phyloP scores from a whole-genome alignment of 2,329 filamentous ascomycete species.

The Cephalotrichum gorgonifer region DNA sequence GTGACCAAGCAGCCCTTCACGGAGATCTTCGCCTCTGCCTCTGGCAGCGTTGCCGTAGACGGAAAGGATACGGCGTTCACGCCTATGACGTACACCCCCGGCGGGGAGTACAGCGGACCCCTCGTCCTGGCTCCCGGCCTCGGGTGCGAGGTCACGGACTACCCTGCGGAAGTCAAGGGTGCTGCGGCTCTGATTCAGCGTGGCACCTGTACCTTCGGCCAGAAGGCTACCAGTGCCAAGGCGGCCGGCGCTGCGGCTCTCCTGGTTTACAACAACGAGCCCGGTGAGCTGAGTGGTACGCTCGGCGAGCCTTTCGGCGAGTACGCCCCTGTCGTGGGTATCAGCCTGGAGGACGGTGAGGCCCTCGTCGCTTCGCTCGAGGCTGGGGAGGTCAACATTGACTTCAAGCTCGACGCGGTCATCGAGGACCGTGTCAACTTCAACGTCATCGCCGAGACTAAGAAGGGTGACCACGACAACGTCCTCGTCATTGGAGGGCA shows the following conservation, averaged over 20 bases:
- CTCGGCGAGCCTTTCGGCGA: slow-evolving; percentile 34
- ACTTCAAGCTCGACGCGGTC: slow-evolving; percentile 33
- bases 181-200: slow-evolving; percentile 50
- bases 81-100: slow-evolving; percentile 39
- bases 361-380: slow-evolving; percentile 19
- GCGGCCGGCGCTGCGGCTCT: slow-evolving; percentile 44
- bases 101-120: slow-evolving; percentile 26
- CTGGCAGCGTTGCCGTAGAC: slow-evolving; percentile 17
- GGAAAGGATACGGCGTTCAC: slow-evolving; percentile 15
- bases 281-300: slow-evolving; percentile 40
- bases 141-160: slow-evolving; percentile 44
- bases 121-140: slow-evolving; percentile 38
- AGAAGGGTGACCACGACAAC: slow-evolving; percentile 35
- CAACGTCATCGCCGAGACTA: slow-evolving; percentile 40
- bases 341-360: slow-evolving; percentile 35
- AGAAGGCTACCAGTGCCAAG: slow-evolving; percentile 46
- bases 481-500: slow-evolving; percentile 37
- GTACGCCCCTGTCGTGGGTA: slow-evolving; percentile 41
- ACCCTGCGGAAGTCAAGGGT: slow-evolving; percentile 37
- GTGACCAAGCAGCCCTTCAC: slow-evolving; percentile 33
- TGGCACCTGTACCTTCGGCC: slow-evolving; percentile 46
- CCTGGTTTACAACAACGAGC: slow-evolving; percentile 53
- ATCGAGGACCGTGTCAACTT: slow-evolving; percentile 36
- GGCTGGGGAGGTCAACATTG: slow-evolving; percentile 19
- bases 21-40: slow-evolving; percentile 24